Evolutionary conservation across 2,329 filamentous ascomycete genomes (phyloP).

Genomic region (Nemania sp.): DNA sequence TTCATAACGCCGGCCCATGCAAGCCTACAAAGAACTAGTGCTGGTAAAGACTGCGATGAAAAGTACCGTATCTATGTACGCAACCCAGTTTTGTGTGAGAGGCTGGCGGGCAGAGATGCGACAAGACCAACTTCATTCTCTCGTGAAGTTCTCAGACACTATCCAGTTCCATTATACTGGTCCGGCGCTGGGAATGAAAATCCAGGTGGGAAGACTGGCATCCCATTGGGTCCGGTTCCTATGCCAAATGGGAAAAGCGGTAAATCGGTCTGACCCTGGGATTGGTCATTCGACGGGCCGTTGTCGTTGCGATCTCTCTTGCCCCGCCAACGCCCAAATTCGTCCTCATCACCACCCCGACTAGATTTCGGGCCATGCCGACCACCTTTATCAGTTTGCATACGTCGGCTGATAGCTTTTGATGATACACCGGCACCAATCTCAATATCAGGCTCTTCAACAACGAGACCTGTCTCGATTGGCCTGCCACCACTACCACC

Average conservation of each 20-base stretch:
- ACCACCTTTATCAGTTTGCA: constrained; percentile 71
- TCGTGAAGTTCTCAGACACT: neutral
- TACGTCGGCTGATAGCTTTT: constrained; percentile 76
- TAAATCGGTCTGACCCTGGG: constrained; percentile 35
- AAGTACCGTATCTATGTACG: neutral
- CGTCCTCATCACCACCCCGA: constrained; percentile 43
- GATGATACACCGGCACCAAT: constrained; percentile 97
- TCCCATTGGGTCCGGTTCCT: constrained; percentile 52
- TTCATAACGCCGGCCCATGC: constrained; percentile 25
- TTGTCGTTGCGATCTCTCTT: constrained; percentile 40
- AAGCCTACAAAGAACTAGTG: constrained; percentile 16
- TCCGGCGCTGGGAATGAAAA: constrained; percentile 46
- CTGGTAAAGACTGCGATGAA: constrained; percentile 1
- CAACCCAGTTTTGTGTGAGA: neutral
- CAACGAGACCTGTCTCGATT: constrained; percentile 81
- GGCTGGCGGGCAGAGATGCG: no score
- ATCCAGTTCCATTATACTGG: constrained; percentile 28
- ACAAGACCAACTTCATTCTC: neutral
- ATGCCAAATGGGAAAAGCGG: constrained; percentile 51
- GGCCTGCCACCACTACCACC: constrained; percentile 85
- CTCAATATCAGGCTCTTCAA: constrained; percentile 98
- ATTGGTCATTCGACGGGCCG: constrained; percentile 31
- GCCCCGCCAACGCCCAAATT: constrained; percentile 38
- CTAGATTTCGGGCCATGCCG: constrained; percentile 68
- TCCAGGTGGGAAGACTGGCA: constrained; percentile 54